phyloP scores from a whole-genome alignment of 2,329 filamentous ascomycete genomes.

The Ceratocystis cubensis region DNA sequence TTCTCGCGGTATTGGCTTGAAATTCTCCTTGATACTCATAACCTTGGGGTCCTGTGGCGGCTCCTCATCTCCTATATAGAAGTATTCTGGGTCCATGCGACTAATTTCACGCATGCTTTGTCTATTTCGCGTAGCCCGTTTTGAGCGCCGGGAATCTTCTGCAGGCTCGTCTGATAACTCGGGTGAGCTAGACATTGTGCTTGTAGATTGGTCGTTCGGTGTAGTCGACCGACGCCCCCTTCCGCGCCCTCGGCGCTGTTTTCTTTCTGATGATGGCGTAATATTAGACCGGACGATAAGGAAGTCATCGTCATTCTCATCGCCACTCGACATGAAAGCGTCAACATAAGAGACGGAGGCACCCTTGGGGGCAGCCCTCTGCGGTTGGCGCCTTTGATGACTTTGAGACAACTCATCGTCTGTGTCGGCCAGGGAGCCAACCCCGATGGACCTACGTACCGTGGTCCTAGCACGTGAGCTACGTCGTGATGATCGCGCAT shows the following conservation, averaged over 20 bases:
- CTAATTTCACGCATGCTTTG: conserved; percentile 38
- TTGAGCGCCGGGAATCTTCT: conserved; percentile 39
- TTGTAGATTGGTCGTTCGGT: conserved; percentile 17
- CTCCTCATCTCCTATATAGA: conserved; percentile 39
- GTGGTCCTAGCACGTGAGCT: neutral
- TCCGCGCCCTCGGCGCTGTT: neutral
- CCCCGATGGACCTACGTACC: neutral
- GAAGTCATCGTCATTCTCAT: conserved; percentile 29
- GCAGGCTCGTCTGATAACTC: conserved; percentile 36
- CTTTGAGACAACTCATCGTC: conserved; percentile 7
- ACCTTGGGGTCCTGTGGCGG: conserved; percentile 38
- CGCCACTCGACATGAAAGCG: conserved; percentile 23
- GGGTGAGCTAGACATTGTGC: conserved; percentile 22
- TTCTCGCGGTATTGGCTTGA: conserved; percentile 46
- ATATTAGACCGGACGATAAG: conserved; percentile 31
- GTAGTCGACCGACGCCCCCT: neutral
- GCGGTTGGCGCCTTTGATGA: neutral
- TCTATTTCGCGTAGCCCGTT: conserved; percentile 30
- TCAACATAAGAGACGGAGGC: conserved; percentile 2
- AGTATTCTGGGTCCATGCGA: conserved; percentile 46
- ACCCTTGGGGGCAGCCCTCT: conserved; percentile 5
- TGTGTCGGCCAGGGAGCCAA: neutral
- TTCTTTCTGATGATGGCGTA: conserved; percentile 3
- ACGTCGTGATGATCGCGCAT: neutral
- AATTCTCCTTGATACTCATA: conserved; percentile 59